A percentile compares a stretch with the other conserved stretches of the same genome.
Conservation (phyloP, 139 green algal species). For the Nannochloris sp. region DNA sequence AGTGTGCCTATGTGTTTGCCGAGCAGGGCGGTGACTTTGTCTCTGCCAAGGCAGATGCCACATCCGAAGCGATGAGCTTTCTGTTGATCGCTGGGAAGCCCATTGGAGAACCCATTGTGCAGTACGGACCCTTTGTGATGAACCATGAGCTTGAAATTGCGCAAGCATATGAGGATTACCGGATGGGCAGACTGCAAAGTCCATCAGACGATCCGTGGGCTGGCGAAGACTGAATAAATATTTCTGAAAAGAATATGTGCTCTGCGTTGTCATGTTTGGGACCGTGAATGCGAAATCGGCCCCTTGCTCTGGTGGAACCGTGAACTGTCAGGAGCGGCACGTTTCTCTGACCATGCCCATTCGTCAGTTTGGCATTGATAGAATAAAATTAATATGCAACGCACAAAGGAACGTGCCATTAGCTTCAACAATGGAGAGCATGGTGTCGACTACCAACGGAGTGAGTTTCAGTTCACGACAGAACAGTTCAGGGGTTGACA, state of each 20-base stretch:
- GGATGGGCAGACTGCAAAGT: conserved; percentile 57
- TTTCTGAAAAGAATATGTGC: no score
- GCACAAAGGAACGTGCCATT: no score
- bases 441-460: no score
- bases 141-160: conserved; percentile 63
- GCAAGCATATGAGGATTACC: conserved; percentile 68
- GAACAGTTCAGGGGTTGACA: conserved; percentile 29
- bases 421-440: no score
- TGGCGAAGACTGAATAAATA: conserved; percentile 18
- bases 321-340: no score
- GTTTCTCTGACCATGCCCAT: no score
- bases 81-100: conserved; percentile 70
- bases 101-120: conserved; percentile 82
- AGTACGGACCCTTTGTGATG: conserved; percentile 75
- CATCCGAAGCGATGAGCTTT: conserved; percentile 49
- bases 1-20: conserved; percentile 46
- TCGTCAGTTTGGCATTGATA: no score
- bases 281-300: no score
- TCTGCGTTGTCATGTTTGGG: neutral
- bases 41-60: conserved; percentile 5
- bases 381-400: no score
- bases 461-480: no score
- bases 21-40: conserved; percentile 26
- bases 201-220: conserved; percentile 65
- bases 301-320: no score